These are phyloP conservation scores for Trichoderma erinaceum DNA, from an alignment of 495 filamentous ascomycete species.

Conservation along the genomic window DNA sequence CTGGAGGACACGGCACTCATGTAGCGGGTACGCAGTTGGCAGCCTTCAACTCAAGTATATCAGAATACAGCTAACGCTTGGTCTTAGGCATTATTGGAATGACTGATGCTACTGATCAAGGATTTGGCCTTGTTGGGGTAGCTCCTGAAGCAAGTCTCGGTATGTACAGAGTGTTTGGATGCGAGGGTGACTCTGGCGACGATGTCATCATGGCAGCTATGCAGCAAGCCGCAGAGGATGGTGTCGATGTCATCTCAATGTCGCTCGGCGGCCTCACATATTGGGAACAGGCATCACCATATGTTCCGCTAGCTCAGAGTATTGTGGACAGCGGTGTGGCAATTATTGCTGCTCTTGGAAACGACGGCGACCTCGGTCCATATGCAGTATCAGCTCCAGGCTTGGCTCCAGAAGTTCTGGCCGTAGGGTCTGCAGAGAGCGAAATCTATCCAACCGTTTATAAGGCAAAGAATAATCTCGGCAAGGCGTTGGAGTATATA, in stretches of 20 bases:
- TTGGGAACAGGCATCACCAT: slow-evolving; percentile 21
- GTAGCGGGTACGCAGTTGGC: slow-evolving; percentile 22
- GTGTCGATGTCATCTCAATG: slow-evolving; percentile 40
- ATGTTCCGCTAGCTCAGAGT: slow-evolving; percentile 16
- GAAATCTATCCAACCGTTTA: background rate
- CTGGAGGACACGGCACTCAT: slow-evolving; percentile 41
- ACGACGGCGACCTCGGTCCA: slow-evolving; percentile 14
- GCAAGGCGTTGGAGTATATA: background rate
- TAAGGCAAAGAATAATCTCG: background rate
- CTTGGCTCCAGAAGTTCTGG: background rate
- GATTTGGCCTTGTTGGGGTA: slow-evolving; percentile 36
- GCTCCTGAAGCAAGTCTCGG: slow-evolving; percentile 41
- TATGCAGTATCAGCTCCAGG: background rate
- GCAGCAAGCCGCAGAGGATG: slow-evolving; percentile 36
- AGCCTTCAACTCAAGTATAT: background rate
- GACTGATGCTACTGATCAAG: slow-evolving; percentile 24
- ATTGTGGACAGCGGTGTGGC: slow-evolving; percentile 26
- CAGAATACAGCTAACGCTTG: background rate
- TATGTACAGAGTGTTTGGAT: slow-evolving; percentile 37
- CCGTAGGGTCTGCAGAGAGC: background rate
- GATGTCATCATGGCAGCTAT: slow-evolving; percentile 38
- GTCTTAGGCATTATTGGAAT: background rate
- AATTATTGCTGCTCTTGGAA: slow-evolving; percentile 25
- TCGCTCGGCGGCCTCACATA: slow-evolving; percentile 23
- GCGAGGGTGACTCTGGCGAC: slow-evolving; percentile 21